Evolutionary conservation across 345 rosid genomes (phyloP).

Genomic region (Cardamine occulta): DNA sequence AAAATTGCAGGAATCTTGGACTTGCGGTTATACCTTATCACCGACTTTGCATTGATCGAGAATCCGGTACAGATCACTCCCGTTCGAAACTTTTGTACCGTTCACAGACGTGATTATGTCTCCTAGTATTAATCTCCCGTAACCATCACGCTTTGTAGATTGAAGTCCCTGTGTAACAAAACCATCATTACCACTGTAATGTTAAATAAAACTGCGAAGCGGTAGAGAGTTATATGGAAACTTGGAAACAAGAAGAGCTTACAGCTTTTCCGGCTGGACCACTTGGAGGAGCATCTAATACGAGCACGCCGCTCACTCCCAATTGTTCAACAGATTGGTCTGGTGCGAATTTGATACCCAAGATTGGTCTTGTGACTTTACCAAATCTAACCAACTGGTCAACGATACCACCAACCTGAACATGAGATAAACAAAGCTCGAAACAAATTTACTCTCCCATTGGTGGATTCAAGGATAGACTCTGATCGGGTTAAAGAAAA

Average conservation of each 20-base stretch:
- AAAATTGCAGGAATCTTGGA: background rate
- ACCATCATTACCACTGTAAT: conserved; percentile 1
- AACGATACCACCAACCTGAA: conserved; percentile 87
- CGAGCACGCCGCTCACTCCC: conserved; percentile 97
- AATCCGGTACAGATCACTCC: conserved; percentile 89
- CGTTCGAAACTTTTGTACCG: conserved; percentile 73
- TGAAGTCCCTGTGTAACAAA: conserved; percentile 66
- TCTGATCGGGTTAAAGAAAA: background rate
- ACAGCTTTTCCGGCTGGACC: conserved; percentile 99
- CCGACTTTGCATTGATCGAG: conserved; percentile 95
- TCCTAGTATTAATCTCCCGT: conserved; percentile 89
- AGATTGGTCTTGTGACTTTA: conserved; percentile 85
- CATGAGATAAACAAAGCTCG: conserved; percentile 17
- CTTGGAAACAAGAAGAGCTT: conserved; percentile 34
- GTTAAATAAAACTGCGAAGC: background rate
- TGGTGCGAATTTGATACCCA: conserved; percentile 96
- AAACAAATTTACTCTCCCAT: conserved; percentile 5
- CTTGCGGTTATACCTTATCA: conserved; percentile 55
- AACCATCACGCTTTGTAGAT: conserved; percentile 83
- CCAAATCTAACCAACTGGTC: conserved; percentile 91
- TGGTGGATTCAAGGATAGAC: background rate
- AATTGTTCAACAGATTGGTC: conserved; percentile 97
- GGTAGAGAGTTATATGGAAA: background rate
- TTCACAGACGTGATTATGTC: conserved; percentile 91
- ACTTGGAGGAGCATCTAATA: conserved; percentile 85